Conservation (phyloP, 192 early-diverging fungal genomes). For the Backusella tarrabulga region DNA sequence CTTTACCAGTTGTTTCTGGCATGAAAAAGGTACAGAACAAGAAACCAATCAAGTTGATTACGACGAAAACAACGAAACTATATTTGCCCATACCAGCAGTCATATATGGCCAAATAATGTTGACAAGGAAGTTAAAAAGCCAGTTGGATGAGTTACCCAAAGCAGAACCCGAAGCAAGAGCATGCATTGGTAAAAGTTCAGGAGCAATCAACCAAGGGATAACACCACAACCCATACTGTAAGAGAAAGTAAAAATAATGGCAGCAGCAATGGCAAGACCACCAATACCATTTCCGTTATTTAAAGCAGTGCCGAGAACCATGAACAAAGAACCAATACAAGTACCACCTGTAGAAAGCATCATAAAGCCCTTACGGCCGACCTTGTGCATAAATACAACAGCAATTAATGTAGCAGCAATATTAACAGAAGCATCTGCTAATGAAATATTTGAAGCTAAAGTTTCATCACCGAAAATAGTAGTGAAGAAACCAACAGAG, state of each 20-base stretch:
- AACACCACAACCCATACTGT: slow-evolving; percentile 77
- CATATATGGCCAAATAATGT: slow-evolving; percentile 40
- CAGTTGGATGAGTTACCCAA: slow-evolving; percentile 78
- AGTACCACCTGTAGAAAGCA: slow-evolving; percentile 64
- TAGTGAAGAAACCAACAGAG: slow-evolving; percentile 73
- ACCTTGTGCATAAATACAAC: slow-evolving; percentile 60
- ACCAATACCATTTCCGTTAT: slow-evolving; percentile 46
- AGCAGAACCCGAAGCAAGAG: slow-evolving; percentile 66
- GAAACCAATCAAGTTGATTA: slow-evolving; percentile 60
- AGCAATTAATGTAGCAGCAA: slow-evolving; percentile 59
- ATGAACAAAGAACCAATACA: slow-evolving; percentile 59
- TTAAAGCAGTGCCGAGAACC: slow-evolving; percentile 50
- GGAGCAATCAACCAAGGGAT: slow-evolving; percentile 83
- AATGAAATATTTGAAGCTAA: slow-evolving; percentile 60
- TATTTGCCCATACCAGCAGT: slow-evolving; percentile 27
- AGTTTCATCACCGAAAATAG: slow-evolving; percentile 48
- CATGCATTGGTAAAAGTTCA: slow-evolving; percentile 77
- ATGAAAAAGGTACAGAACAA: slow-evolving; percentile 69
- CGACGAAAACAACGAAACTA: slow-evolving; percentile 68
- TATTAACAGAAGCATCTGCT: slow-evolving; percentile 58
- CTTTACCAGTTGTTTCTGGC: slow-evolving; percentile 69
- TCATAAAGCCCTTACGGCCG: slow-evolving; percentile 69
- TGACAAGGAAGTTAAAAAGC: slow-evolving; percentile 48
- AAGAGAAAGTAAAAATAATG: slow-evolving; percentile 74
- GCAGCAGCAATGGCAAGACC: slow-evolving; percentile 48